These are phyloP conservation scores for Entamoeba dispar DNA, from an alignment of 208 protist genomes.

Conservation along the genomic window DNA sequence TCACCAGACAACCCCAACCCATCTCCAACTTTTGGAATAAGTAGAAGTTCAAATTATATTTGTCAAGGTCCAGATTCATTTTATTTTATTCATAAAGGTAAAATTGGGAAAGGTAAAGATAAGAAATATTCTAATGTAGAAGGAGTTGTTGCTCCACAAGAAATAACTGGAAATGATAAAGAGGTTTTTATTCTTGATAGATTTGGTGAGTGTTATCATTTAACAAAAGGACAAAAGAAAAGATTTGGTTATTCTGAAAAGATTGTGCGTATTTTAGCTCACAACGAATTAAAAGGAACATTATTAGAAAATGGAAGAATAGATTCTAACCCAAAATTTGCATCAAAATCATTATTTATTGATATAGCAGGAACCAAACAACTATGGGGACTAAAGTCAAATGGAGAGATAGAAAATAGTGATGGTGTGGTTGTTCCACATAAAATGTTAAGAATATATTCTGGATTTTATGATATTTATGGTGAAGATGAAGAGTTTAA, in stretches of 20 bases:
- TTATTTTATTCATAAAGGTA: not conserved
- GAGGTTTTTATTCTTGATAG: not conserved
- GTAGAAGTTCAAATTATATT: not conserved
- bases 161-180: not conserved
- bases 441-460: not conserved
- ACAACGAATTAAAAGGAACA: not conserved
- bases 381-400: not conserved
- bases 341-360: not conserved
- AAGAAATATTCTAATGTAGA: not conserved
- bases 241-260: not conserved
- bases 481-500: not conserved
- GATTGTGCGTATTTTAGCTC: not conserved
- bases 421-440: not conserved
- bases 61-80: not conserved
- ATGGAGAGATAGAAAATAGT: not conserved
- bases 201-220: not conserved
- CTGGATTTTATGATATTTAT: not conserved
- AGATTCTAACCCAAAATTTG: not conserved
- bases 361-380: not conserved
- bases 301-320: not conserved
- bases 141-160: not conserved
- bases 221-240: not conserved
- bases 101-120: not conserved
- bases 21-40: not conserved
- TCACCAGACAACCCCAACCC: not conserved